Evolutionary conservation across 345 rosid species (phyloP).

Genomic region (Lepidium didymum): DNA sequence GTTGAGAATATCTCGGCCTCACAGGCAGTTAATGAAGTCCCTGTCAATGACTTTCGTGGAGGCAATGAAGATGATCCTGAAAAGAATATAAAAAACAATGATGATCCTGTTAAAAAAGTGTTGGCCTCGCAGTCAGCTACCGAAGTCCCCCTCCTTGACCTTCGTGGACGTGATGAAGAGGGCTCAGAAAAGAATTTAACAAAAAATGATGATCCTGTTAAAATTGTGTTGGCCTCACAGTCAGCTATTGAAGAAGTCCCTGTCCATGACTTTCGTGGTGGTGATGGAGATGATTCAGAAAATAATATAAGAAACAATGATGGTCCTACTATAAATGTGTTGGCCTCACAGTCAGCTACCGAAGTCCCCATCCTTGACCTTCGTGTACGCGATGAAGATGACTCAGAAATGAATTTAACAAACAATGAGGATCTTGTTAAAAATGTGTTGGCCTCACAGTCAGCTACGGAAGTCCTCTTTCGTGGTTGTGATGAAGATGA

Average conservation of each 20-base stretch:
- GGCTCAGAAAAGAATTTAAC: background rate
- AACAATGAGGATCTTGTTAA: background rate
- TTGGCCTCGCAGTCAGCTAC: background rate
- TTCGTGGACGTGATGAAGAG: background rate
- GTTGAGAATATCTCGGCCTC: background rate
- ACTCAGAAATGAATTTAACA: background rate
- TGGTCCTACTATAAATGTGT: background rate
- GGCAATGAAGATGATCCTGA: background rate
- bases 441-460: background rate
- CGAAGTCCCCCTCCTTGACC: background rate
- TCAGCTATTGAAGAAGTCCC: background rate
- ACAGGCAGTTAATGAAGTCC: conserved; percentile 3
- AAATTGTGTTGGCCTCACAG: background rate
- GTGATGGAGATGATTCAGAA: background rate
- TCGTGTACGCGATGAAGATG: background rate
- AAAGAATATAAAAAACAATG: background rate
- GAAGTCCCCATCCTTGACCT: background rate
- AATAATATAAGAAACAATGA: background rate
- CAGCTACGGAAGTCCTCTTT: background rate
- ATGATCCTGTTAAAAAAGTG: background rate
- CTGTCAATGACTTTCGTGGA: background rate
- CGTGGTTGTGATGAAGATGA: background rate
- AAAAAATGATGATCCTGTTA: background rate
- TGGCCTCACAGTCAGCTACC: background rate
- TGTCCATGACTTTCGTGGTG: background rate